Evolutionary conservation across 1,284 basidiomycete genomes (phyloP), one percentile per base, ranked within the genome.

Genomic region (Rhodotorula glutinis): DNA sequence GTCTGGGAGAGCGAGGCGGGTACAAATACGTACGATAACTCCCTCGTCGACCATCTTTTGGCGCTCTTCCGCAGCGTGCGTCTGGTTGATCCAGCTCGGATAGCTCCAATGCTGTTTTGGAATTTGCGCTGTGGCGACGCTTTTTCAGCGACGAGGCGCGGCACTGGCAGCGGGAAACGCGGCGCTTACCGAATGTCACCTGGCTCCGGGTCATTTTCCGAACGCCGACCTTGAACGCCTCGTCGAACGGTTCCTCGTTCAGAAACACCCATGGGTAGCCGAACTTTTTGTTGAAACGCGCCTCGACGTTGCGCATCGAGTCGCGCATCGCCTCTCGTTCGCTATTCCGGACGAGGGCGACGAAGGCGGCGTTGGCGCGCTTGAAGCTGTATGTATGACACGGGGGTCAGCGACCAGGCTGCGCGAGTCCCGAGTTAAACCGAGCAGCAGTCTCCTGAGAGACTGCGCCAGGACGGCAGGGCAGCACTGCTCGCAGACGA

Each of bases 31-130:
- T 90, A 74, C 95, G 63, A 95, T 92, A 73, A 96, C 89, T 66
- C 86, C 84, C 62, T 91, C 82, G 73, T 84, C 82, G 30, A 85
- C 81, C 89, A 95, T 85, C 69, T 82, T 82, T 57, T 83, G 81
- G 62, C 91, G 82, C 27, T 84, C 83, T 54, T 81, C 82, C n/a
- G 79, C 81, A 2, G 91, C 90, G 57, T 82, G 82, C 7, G 84
- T 81, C 75, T 91, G 88, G 59, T 79, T 76, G 61, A 80, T 76
- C 44, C 86, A 85, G 0, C 89, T 21, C 1, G 71, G 91, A 77
- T 92, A 92, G 70, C 83, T 81, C 94, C 71, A 97, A 71, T 93
- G 83, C 14, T 91, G 87, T 14, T 81, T 80, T 2, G 89, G 87
- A 73, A 98, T 92, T 10, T 52, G 49, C 7, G 46, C 66, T 68